Evolutionary conservation across 148 eudicot species (phyloP).

Genomic region (Chenopodium album): DNA sequence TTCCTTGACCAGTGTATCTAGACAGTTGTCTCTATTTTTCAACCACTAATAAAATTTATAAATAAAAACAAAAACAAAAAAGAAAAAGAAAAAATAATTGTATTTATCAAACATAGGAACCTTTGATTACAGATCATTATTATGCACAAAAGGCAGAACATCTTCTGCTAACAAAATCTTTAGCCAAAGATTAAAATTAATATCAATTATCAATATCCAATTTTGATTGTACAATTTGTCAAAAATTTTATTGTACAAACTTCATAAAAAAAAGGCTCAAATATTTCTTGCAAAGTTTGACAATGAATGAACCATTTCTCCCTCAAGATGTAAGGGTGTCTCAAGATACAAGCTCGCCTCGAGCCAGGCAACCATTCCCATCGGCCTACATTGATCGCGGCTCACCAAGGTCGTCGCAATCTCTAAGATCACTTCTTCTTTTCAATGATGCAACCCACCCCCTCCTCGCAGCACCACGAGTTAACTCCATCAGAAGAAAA

Average conservation of each 20-base stretch:
- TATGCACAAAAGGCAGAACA: background rate
- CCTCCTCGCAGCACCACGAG: background rate
- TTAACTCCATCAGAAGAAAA: background rate
- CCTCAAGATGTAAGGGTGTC: background rate
- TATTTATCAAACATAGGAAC: background rate
- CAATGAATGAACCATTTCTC: conserved; percentile 25
- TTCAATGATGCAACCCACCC: background rate
- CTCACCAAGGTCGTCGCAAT: background rate
- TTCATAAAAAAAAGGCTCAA: background rate
- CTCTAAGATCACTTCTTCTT: background rate
- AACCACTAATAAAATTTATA: background rate
- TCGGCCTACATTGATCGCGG: conserved; percentile 18
- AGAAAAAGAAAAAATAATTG: no score
- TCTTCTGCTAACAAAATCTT: background rate
- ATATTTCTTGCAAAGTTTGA: background rate
- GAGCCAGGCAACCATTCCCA: background rate
- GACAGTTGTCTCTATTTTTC: background rate
- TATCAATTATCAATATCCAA: no score
- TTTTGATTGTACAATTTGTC: no score
- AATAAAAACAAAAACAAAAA: no score
- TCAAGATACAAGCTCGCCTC: background rate
- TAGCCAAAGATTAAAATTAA: no score
- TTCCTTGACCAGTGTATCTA: background rate
- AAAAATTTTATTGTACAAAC: no score
- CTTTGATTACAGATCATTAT: background rate